phyloP scores from a whole-genome alignment of 129 eudicot genomes.

The Escallonia herrerae region DNA sequence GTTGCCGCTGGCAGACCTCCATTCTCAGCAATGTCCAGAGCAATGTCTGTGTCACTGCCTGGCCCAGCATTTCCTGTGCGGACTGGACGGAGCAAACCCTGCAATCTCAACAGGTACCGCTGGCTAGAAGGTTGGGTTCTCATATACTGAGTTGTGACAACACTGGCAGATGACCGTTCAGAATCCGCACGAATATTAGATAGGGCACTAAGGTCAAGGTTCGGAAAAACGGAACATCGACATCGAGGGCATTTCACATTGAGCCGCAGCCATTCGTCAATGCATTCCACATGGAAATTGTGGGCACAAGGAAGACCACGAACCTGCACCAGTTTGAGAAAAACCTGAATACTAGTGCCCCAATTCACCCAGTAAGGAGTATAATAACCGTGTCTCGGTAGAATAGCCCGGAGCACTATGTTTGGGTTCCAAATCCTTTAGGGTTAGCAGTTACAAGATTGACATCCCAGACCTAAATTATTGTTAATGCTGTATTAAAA shows the following conservation, averaged over 20 bases:
- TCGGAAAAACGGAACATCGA: constrained; percentile 80
- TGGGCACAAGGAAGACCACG: constrained; percentile 98
- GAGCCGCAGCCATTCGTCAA: constrained; percentile 88
- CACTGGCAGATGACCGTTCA: constrained; percentile 32
- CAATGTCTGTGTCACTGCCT: constrained; percentile 25
- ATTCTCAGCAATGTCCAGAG: constrained; percentile 48
- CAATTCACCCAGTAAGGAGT: background rate
- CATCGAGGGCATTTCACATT: constrained; percentile 92
- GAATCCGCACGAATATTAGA: constrained; percentile 55
- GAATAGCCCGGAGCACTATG: too few species aligned
- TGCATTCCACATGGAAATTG: constrained; percentile 90
- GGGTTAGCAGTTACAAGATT: too few species aligned
- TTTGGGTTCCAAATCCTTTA: too few species aligned
- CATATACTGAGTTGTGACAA: constrained; percentile 53
- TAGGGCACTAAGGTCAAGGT: constrained; percentile 56
- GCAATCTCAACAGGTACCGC: constrained; percentile 67
- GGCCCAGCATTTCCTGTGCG: constrained; percentile 37
- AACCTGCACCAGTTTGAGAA: constrained; percentile 36
- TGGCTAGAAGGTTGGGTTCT: constrained; percentile 76
- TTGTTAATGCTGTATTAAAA: too few species aligned
- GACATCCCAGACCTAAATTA: too few species aligned
- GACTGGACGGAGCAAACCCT: constrained; percentile 56
- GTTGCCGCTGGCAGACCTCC: constrained; percentile 33
- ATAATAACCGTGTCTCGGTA: too few species aligned
- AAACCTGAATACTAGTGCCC: background rate